Evolutionary conservation across 257 asterid species (phyloP).

Genomic region (Lithospermum erythrorhizon): DNA sequence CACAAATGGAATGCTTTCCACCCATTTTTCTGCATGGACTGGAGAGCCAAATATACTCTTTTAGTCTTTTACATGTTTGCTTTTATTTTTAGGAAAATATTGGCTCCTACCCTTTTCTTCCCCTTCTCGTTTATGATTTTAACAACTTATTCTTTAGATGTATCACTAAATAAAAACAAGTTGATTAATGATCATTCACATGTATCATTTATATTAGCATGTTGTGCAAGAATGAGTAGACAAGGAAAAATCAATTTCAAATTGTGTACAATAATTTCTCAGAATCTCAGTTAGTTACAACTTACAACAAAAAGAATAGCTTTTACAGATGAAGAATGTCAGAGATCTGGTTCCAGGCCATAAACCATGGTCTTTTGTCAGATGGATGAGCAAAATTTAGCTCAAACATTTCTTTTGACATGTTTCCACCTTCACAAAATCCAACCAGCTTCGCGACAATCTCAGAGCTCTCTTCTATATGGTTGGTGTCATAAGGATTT

Average conservation of each 20-base stretch:
- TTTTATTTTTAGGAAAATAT: too few relatives aligned
- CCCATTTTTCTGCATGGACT: neutral
- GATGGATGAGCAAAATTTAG: constrained; percentile 79
- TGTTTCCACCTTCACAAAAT: constrained; percentile 57
- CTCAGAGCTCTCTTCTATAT: constrained; percentile 75
- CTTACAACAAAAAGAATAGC: constrained; percentile 25
- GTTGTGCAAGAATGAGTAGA: too few relatives aligned
- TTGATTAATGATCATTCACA: too few relatives aligned
- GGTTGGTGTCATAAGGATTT: constrained; percentile 54
- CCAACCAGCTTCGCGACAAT: constrained; percentile 88
- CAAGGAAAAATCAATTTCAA: too few relatives aligned
- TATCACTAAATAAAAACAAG: too few relatives aligned
- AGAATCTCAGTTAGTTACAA: constrained; percentile 15
- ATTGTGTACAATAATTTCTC: too few relatives aligned
- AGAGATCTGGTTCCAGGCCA: constrained; percentile 83
- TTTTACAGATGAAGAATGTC: constrained; percentile 66
- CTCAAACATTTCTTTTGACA: constrained; percentile 90
- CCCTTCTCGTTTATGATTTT: too few relatives aligned
- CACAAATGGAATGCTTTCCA: neutral
- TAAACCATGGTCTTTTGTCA: constrained; percentile 69
- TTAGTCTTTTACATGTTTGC: too few relatives aligned
- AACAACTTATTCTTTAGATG: too few relatives aligned
- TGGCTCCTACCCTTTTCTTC: too few relatives aligned
- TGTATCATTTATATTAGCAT: too few relatives aligned
- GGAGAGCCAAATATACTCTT: neutral